Evolutionary conservation across 805 yeast species (phyloP), one percentile per base, ranked within the genome.

Genomic region (Nakazawaea anatomiae): DNA sequence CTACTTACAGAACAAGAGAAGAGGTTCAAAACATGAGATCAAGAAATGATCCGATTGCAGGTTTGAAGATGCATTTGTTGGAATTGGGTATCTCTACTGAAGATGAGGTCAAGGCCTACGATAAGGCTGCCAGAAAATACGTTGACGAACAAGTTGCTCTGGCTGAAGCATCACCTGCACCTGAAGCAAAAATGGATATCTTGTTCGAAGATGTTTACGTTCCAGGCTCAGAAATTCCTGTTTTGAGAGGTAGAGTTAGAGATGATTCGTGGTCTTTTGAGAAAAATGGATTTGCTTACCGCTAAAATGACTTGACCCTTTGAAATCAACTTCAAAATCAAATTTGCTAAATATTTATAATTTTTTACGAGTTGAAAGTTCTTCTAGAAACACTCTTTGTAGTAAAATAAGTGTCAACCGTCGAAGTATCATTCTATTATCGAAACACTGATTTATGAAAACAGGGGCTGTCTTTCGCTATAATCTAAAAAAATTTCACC

Each of bases 1-100:
- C 99, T 72, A 94, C 99, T 60, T 94, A 94, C 85, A 87, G 99
- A 83, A 94, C 99, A 68, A 91, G 99, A 80, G 99, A 94, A 77
- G 99, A 94, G 79, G 94, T 94, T 61, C 97, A 91, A 77, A 92
- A 92, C 79, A 91, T 94, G 97, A 88, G 99, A 80, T 89, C 98
- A 42, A 87, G 89, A 79, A 90, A 87, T 71, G 99, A 94, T 72
- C 97, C 98, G 62, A 89, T 94, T 71, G 91, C 96, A 52, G 98
- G 98, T 61, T 82, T 94, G 68, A 92, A 91, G 81, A 84, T 83
- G 64, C 87, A 82, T 57, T 76, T 94, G 59, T 69, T 91, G 64
- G 97, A 90, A 61, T 78, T 83, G 69, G 81, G 78, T 57, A 83
- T 94, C 62, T 95, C 97, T 56, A 78, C 95, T 55, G 99, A 92